A percentile compares a stretch with the other conserved stretches of the same genome.
Evolutionary conservation across 129 eudicot species (phyloP).

Genomic region (Helichrysum umbraculigerum): DNA sequence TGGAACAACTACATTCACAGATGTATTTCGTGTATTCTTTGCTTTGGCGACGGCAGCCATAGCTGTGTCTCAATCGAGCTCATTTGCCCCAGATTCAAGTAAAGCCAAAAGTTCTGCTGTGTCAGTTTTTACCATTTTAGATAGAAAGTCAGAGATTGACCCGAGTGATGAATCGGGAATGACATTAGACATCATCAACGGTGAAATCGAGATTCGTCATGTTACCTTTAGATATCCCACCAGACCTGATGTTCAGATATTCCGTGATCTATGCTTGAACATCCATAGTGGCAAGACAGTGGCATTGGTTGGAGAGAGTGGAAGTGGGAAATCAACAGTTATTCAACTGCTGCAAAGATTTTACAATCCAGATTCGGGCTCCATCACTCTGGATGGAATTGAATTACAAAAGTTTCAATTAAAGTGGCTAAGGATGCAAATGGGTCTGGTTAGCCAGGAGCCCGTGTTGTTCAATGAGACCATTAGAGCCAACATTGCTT

Average conservation of each 20-base stretch:
- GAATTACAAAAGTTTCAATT: slow-evolving; percentile 59
- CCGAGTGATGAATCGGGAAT: slow-evolving; percentile 68
- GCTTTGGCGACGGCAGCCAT: slow-evolving; percentile 78
- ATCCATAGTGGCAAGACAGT: slow-evolving; percentile 80
- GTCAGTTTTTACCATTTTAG: slow-evolving; percentile 67
- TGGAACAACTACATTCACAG: slow-evolving; percentile 57
- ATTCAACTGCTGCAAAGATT: slow-evolving; percentile 69
- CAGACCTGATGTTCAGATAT: slow-evolving; percentile 71
- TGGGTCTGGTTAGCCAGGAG: slow-evolving; percentile 85
- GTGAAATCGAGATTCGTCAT: slow-evolving; percentile 69
- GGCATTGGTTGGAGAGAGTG: slow-evolving; percentile 80
- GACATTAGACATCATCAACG: slow-evolving; percentile 57
- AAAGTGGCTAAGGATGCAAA: slow-evolving; percentile 76
- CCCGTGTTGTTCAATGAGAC: slow-evolving; percentile 70
- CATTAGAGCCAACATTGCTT: slow-evolving; percentile 67
- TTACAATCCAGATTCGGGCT: slow-evolving; percentile 67
- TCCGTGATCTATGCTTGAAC: slow-evolving; percentile 60
- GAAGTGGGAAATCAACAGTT: slow-evolving; percentile 77
- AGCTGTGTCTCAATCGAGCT: slow-evolving; percentile 76
- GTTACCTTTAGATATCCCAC: slow-evolving; percentile 78
- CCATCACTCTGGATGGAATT: slow-evolving; percentile 55
- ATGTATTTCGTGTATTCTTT: slow-evolving; percentile 82
- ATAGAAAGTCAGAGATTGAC: slow-evolving; percentile 70
- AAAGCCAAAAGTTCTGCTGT: slow-evolving; percentile 73
- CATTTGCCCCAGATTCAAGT: slow-evolving; percentile 68